A percentile compares a stretch with the other conserved stretches of the same genome.
These are phyloP conservation scores for Annulohypoxylon bovei DNA, from an alignment of 495 filamentous ascomycete species.

Conservation along the genomic window DNA sequence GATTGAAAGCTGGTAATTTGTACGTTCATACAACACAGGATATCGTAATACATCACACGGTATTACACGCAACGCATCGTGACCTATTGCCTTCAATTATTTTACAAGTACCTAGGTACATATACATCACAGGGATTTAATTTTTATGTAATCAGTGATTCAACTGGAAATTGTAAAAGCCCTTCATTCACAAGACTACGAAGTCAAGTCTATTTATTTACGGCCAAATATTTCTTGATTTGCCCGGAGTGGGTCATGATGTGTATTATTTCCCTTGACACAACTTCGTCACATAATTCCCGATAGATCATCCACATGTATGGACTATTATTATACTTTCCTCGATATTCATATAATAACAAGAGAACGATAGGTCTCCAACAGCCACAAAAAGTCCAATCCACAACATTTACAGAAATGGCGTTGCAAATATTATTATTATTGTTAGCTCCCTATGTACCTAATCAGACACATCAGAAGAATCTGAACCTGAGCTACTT, in stretches of 20 bases:
- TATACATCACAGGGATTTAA: background rate
- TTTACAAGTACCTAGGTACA: background rate
- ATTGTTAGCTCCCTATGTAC: background rate
- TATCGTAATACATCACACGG: too few species aligned
- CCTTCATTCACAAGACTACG: background rate
- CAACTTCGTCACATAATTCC: background rate
- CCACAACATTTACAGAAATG: background rate
- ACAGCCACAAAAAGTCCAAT: background rate
- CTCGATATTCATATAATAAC: background rate
- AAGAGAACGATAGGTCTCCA: background rate
- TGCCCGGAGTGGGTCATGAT: background rate
- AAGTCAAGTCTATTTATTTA: background rate
- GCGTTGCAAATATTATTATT: background rate
- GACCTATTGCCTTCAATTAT: too few species aligned
- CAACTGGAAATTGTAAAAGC: background rate
- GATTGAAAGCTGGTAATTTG: too few species aligned
- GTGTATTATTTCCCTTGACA: background rate
- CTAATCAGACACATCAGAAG: slow-evolving; percentile 38
- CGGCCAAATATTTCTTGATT: background rate
- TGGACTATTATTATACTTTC: background rate
- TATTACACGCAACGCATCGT: too few species aligned
- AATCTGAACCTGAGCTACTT: slow-evolving; percentile 47
- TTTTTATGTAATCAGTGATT: background rate
- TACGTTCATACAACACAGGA: too few species aligned
- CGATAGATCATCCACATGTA: background rate